These are phyloP conservation scores for Taphrina populina DNA, from an alignment of 1,139 yeast genomes.

Conservation along the genomic window DNA sequence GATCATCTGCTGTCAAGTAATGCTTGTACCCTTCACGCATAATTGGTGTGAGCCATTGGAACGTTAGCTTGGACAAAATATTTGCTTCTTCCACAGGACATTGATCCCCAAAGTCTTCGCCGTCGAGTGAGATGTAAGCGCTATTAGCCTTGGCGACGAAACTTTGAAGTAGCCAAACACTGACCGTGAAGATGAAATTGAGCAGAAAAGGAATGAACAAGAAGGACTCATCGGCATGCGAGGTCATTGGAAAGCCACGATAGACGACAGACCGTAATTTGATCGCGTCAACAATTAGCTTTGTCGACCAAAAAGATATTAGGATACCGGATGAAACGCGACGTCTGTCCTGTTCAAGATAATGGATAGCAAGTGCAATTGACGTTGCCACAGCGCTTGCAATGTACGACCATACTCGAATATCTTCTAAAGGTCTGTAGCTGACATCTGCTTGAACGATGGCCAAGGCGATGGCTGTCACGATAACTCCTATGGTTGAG, in stretches of 20 bases:
- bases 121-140: slow-evolving; percentile 32
- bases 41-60: slow-evolving; percentile 86
- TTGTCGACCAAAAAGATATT: slow-evolving; percentile 73
- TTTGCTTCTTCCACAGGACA: slow-evolving; percentile 83
- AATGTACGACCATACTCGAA: slow-evolving; percentile 51
- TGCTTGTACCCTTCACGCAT: slow-evolving; percentile 81
- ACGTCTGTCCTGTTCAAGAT: slow-evolving; percentile 67
- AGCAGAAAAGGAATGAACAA: slow-evolving; percentile 38
- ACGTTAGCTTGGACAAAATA: slow-evolving; percentile 75
- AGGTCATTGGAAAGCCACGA: slow-evolving; percentile 37
- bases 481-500: slow-evolving; percentile 19
- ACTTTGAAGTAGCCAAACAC: slow-evolving; percentile 28
- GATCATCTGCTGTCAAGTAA: slow-evolving; percentile 70
- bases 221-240: slow-evolving; percentile 29
- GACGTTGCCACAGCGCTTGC: slow-evolving; percentile 50
- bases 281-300: slow-evolving; percentile 46
- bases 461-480: slow-evolving; percentile 24
- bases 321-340: slow-evolving; percentile 66
- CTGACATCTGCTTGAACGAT: slow-evolving; percentile 39
- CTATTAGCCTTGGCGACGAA: slow-evolving; percentile 31
- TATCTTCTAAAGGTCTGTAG: slow-evolving; percentile 46
- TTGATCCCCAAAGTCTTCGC: slow-evolving; percentile 50
- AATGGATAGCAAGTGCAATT: slow-evolving; percentile 60
- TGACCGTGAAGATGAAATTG: slow-evolving; percentile 36
- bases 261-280: slow-evolving; percentile 38